phyloP scores from a whole-genome alignment of 2,329 filamentous ascomycete species.

The Penicillium sp. region DNA sequence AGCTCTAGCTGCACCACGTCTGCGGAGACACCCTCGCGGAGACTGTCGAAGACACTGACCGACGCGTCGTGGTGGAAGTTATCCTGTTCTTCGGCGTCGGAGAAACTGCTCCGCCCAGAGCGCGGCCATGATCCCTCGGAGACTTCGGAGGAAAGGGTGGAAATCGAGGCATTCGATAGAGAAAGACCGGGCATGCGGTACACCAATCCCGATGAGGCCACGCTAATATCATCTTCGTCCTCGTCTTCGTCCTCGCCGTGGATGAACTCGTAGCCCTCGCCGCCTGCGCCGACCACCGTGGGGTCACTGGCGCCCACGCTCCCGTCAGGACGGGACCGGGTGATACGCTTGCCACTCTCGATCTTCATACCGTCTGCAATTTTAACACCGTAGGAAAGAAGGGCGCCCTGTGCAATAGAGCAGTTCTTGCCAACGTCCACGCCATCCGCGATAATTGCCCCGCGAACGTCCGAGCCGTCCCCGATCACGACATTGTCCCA shows the following conservation, averaged over 20 bases:
- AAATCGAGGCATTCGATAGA: conserved; percentile 59
- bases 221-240: conserved; percentile 65
- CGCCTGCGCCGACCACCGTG: conserved; percentile 58
- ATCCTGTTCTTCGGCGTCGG: conserved; percentile 60
- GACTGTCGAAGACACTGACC: conserved; percentile 79
- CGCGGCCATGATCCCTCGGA: conserved; percentile 63
- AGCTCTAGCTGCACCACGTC: conserved; percentile 94
- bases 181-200: conserved; percentile 55
- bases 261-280: conserved; percentile 66
- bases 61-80: conserved; percentile 88
- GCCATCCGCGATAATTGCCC: conserved; percentile 75
- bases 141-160: conserved; percentile 62
- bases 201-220: conserved; percentile 51
- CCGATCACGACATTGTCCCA: conserved; percentile 83
- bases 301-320: conserved; percentile 50
- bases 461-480: conserved; percentile 69
- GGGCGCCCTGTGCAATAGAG: conserved; percentile 68
- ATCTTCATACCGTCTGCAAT: conserved; percentile 64
- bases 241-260: conserved; percentile 68
- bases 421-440: conserved; percentile 71
- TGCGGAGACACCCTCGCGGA: conserved; percentile 69
- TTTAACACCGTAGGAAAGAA: conserved; percentile 77
- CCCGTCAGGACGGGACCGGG: conserved; percentile 47
- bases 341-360: conserved; percentile 45
- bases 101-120: conserved; percentile 73